Evolutionary conservation across 495 filamentous ascomycete species (phyloP).

Genomic region (Aspergillus avenaceus): DNA sequence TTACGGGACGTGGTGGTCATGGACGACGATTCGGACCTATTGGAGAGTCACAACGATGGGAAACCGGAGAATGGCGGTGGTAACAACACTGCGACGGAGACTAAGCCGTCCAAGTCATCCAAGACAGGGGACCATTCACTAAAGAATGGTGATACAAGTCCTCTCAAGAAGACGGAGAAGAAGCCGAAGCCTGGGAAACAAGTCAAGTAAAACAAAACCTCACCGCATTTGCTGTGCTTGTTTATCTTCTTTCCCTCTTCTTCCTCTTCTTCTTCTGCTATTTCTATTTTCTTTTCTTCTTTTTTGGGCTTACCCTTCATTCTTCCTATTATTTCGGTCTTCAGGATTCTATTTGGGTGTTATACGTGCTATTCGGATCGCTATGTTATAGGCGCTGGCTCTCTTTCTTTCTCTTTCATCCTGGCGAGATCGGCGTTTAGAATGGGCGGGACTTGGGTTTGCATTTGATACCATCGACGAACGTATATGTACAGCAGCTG

Average conservation of each 20-base stretch:
- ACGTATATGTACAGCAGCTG: neutral
- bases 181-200: constrained; percentile 23
- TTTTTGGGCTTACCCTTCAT: neutral
- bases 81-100: no score
- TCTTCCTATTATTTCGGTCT: neutral
- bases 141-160: constrained; percentile 21
- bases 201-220: constrained; percentile 11
- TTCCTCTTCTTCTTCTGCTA: neutral
- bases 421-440: neutral
- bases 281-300: neutral
- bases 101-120: constrained; percentile 1
- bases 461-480: neutral
- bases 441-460: neutral
- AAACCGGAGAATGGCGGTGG: neutral
- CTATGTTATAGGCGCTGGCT: no score
- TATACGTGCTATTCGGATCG: no score
- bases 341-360: no score
- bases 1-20: constrained; percentile 46
- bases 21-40: constrained; percentile 39
- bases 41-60: constrained; percentile 12
- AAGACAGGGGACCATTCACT: constrained; percentile 6
- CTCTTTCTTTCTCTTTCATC: no score
- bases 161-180: constrained; percentile 25
- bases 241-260: neutral
- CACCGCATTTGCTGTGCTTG: neutral